phyloP scores from a whole-genome alignment of 352 stramenopile species.

The Detonula confervacea region DNA sequence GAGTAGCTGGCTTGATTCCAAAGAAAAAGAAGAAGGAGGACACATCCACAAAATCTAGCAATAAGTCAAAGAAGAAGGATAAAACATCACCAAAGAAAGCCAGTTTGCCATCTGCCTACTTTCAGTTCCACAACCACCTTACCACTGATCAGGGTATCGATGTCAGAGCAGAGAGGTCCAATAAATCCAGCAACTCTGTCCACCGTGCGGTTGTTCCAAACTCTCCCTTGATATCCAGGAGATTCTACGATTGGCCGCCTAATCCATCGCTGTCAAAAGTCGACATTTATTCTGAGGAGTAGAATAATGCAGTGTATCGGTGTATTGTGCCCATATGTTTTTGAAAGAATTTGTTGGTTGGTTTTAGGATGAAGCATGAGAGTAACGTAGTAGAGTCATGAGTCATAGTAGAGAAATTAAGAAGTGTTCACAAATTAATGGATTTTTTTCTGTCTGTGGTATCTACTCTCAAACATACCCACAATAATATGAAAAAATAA shows the following conservation, averaged over 20 bases:
- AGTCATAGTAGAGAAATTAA: background rate
- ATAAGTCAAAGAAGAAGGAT: slow-evolving; percentile 8
- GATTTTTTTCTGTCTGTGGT: too few relatives aligned
- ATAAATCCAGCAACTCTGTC: slow-evolving; percentile 27
- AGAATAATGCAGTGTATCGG: too few relatives aligned
- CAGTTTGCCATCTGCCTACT: slow-evolving; percentile 3
- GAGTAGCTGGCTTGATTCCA: background rate
- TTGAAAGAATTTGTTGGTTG: too few relatives aligned
- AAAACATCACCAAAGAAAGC: background rate
- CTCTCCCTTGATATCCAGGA: slow-evolving; percentile 47
- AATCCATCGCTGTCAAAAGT: slow-evolving; percentile 54
- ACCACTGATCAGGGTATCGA: slow-evolving; percentile 40
- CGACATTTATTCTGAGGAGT: slow-evolving; percentile 18
- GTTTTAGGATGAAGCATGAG: too few relatives aligned
- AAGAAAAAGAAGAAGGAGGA: slow-evolving; percentile 28
- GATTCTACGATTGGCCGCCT: slow-evolving; percentile 63
- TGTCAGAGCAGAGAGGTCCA: slow-evolving; percentile 25
- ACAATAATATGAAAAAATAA: too few relatives aligned
- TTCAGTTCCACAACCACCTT: slow-evolving; percentile 53
- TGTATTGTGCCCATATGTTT: too few relatives aligned
- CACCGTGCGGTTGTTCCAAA: slow-evolving; percentile 52
- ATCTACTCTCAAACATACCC: too few relatives aligned
- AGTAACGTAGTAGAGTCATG: slow-evolving; percentile 1
- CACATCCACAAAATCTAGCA: background rate
- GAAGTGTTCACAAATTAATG: too few relatives aligned